A percentile compares a stretch with the other conserved stretches of the same genome.
Conservation (phyloP, 148 eudicot species). For the Rhododendron kiyosumense region DNA sequence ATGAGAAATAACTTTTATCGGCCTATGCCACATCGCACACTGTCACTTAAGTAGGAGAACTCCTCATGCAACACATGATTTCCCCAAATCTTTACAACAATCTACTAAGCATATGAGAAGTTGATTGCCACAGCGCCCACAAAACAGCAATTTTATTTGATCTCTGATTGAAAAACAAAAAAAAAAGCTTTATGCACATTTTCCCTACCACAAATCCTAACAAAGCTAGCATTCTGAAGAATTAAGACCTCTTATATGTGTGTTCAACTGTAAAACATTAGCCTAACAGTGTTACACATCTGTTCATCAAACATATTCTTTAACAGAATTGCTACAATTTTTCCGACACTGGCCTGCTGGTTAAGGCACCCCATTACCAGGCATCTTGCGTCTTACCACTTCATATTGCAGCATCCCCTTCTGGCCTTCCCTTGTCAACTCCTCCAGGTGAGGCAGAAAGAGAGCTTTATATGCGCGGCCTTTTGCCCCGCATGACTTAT, state of each 20-base stretch:
- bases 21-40: neutral
- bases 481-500: neutral
- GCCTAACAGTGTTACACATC: neutral
- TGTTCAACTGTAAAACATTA: neutral
- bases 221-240: neutral
- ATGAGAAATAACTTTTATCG: neutral
- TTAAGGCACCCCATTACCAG: neutral
- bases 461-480: neutral
- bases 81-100: neutral
- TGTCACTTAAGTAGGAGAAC: neutral
- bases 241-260: neutral
- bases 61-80: neutral
- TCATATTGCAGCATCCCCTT: neutral
- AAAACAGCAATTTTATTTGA: neutral
- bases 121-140: neutral
- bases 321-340: neutral
- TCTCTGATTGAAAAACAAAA: neutral
- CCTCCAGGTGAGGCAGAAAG: neutral
- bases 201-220: neutral
- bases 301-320: neutral
- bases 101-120: neutral
- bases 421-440: neutral
- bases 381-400: neutral
- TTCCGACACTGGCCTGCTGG: neutral
- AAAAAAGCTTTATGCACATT: neutral